Base-by-base conservation (phyloP, 140 eudicot genomes). In the Senecio squalidus region DNA sequence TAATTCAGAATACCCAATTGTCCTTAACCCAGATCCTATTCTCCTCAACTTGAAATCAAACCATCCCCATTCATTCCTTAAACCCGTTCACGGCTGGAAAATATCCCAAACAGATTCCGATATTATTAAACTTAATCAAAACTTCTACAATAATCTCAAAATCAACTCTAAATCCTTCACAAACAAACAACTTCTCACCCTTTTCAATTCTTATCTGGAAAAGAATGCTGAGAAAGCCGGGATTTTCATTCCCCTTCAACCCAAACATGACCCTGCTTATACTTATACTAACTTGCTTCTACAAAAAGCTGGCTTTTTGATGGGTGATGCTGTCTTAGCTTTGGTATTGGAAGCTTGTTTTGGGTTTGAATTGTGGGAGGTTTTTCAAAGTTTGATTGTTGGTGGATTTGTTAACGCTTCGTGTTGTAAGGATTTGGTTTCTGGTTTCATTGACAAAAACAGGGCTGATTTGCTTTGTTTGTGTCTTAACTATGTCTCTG, bases 311-410 rank as follows among this genome's bases (percentile, higher is more conserved):
- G 91, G 94, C 39, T 60, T 64, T 78, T 71, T 76, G 24, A 69
- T 90, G 80, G 84, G 80, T 55, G 63, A 52, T 43, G 83, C 74
- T 52, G 88, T 78, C 7, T 57, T 69, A 40, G 80, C 76, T 5
- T 77, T 86, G 72, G 69, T 86, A 49, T 50, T 86, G 61, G 94
- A 91, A 69, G 85, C 73, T 21, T 83, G 84, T 75, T 17, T 83
- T 44, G 61, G 20, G 11, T 63, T 83, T 60, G 94, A 74, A 66
- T 44, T 52, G 43, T 86, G 96, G 94, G 94, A 61, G 60, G 10
- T 77, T 21, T 67, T 86, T 63, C 80, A 79, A 71, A 30, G 58
- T 44, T 22, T 86, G 62, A 72, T 83, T 9, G 74, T 49, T 59
- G 50, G 46, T 26, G 80, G 84, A 58, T 60, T 86, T 10, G 74